Evolutionary conservation across 805 yeast species (phyloP).

Genomic region (Yamadazyma olivae): DNA sequence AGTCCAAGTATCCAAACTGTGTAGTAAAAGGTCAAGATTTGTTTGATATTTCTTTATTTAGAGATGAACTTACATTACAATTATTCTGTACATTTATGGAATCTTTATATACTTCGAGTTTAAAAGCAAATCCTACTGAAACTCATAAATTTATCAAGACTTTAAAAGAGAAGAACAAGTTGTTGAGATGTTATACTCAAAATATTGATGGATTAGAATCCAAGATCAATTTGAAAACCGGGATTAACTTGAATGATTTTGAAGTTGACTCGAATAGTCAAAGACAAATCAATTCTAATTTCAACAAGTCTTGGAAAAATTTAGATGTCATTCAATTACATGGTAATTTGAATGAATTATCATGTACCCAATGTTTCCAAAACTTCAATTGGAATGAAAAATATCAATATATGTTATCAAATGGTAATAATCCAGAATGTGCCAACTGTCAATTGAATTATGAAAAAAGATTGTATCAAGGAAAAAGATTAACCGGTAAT

Average conservation of each 20-base stretch:
- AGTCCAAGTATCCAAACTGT: constrained; percentile 55
- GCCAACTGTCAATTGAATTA: constrained; percentile 59
- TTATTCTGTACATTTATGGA: constrained; percentile 92
- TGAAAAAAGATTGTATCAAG: constrained; percentile 55
- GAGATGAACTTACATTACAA: constrained; percentile 60
- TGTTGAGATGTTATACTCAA: constrained; percentile 88
- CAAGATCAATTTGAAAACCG: constrained; percentile 58
- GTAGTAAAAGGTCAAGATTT: constrained; percentile 84
- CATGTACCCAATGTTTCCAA: constrained; percentile 70
- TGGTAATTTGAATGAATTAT: constrained; percentile 75
- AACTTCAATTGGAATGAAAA: constrained; percentile 60
- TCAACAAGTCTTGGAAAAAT: constrained; percentile 52
- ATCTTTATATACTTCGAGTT: constrained; percentile 60
- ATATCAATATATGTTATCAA: constrained; percentile 43
- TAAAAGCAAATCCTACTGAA: constrained; percentile 72
- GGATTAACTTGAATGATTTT: constrained; percentile 38
- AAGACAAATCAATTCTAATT: constrained; percentile 10
- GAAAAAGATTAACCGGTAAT: constrained; percentile 69
- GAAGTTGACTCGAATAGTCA: constrained; percentile 16
- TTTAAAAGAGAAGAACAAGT: constrained; percentile 58
- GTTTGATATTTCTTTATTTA: constrained; percentile 81
- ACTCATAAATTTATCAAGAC: constrained; percentile 74
- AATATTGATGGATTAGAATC: constrained; percentile 89
- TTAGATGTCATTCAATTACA: constrained; percentile 85
- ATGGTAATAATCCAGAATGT: constrained; percentile 77